Evolutionary conservation across 306 rosid species (phyloP).

Genomic region (Vachellia collinsii): DNA sequence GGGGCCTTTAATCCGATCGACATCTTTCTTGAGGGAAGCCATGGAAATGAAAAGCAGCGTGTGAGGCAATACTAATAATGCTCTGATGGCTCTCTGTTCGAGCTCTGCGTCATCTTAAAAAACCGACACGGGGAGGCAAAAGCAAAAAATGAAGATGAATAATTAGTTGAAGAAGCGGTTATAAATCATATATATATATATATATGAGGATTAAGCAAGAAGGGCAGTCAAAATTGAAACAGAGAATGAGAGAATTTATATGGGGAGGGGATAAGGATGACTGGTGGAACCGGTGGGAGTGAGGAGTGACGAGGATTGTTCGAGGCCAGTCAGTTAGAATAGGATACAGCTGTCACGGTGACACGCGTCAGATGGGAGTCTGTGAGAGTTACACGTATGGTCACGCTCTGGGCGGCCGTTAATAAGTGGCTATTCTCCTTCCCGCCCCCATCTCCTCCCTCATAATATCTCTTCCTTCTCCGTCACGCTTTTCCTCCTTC

Average conservation of each 20-base stretch:
- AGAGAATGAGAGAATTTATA: constrained; percentile 39
- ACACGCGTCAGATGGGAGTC: constrained; percentile 57
- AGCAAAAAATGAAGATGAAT: neutral
- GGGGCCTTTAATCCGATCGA: constrained; percentile 87
- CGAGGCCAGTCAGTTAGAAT: constrained; percentile 56
- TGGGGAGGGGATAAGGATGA: constrained; percentile 41
- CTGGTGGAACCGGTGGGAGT: constrained; percentile 52
- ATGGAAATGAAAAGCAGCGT: neutral
- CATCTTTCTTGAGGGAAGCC: constrained; percentile 46
- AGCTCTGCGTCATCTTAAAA: neutral
- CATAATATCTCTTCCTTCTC: neutral
- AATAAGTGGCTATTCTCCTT: neutral
- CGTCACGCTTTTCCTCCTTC: neutral
- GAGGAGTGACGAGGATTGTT: constrained; percentile 42
- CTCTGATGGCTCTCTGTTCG: too few species aligned
- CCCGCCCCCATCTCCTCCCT: neutral
- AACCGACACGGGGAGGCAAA: neutral
- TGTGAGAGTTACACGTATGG: constrained; percentile 52
- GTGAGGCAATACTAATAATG: neutral
- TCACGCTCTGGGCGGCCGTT: constrained; percentile 26
- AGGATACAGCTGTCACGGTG: constrained; percentile 58
- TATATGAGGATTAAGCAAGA: neutral
- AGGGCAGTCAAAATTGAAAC: neutral
- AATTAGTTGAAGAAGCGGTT: too few species aligned
- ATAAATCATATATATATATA: neutral